Conservation (phyloP, 2,329 filamentous ascomycete species). For the Chaetomiaceae sp. region DNA sequence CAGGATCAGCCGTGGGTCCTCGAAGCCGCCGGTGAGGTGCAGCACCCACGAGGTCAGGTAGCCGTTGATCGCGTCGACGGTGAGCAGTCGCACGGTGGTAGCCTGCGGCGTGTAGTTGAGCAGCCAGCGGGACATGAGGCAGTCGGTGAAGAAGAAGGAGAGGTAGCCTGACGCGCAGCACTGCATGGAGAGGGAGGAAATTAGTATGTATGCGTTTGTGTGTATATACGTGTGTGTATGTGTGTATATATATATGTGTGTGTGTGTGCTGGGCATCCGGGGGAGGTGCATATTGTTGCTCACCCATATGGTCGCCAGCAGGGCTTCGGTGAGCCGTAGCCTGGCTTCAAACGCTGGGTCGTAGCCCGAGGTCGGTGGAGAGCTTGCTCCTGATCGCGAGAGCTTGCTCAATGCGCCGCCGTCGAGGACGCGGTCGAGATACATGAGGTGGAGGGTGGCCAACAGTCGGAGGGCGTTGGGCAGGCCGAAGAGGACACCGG, state of each 20-base stretch:
- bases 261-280: too few relatives aligned
- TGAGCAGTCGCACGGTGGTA: slow-evolving; percentile 73
- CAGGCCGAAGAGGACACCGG: slow-evolving; percentile 68
- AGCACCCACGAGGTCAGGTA: slow-evolving; percentile 71
- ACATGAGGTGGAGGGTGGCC: slow-evolving; percentile 52
- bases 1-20: slow-evolving; percentile 65
- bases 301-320: slow-evolving; percentile 71
- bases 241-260: too few relatives aligned
- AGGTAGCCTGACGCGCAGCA: slow-evolving; percentile 73
- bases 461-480: slow-evolving; percentile 65
- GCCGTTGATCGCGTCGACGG: slow-evolving; percentile 68
- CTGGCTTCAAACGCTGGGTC: slow-evolving; percentile 38
- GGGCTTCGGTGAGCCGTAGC: slow-evolving; percentile 62
- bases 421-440: slow-evolving; percentile 19
- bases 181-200: slow-evolving; percentile 37
- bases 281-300: slow-evolving; percentile 30
- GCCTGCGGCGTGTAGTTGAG: slow-evolving; percentile 79
- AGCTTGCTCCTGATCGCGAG: not conserved
- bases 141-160: slow-evolving; percentile 79
- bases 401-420: slow-evolving; percentile 12
- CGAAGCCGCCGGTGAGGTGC: slow-evolving; percentile 64
- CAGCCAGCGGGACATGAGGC: slow-evolving; percentile 81
- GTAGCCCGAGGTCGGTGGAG: slow-evolving; percentile 1
- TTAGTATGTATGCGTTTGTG: too few relatives aligned
- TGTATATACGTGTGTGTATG: slow-evolving; percentile 11